phyloP scores from a whole-genome alignment of 108 stramenopile species.

The Phaeodactylum tricornutum region DNA sequence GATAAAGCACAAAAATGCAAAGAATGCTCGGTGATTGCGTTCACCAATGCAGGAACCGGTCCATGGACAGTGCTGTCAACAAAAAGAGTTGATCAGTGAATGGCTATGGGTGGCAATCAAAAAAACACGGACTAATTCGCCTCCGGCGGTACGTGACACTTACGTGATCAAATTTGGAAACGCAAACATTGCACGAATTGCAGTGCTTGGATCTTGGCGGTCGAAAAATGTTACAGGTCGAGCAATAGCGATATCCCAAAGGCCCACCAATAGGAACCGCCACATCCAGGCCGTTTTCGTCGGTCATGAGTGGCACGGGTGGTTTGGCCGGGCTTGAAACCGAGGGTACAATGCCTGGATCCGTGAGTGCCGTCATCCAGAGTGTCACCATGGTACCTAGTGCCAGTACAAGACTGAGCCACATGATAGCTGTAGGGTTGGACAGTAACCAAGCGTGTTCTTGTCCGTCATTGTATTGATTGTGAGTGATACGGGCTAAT shows the following conservation, averaged over 20 bases:
- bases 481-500: conserved; percentile 4
- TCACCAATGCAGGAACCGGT: conserved; percentile 93
- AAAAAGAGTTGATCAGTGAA: too few species aligned
- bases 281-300: too few species aligned
- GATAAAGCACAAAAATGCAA: conserved; percentile 61
- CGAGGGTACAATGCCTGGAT: conserved; percentile 78
- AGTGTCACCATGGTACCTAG: conserved; percentile 32
- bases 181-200: conserved; percentile 89
- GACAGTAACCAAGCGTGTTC: not conserved
- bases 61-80: conserved; percentile 97
- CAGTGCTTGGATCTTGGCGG: conserved; percentile 93
- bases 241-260: conserved; percentile 76
- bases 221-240: conserved; percentile 80
- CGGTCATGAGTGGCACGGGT: conserved; percentile 30
- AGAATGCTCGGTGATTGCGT: conserved; percentile 84
- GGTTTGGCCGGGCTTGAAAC: conserved; percentile 57
- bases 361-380: conserved; percentile 66
- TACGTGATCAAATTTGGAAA: conserved; percentile 91
- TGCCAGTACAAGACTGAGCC: conserved; percentile 22
- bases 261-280: conserved; percentile 61
- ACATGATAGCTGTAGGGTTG: conserved; percentile 12
- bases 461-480: not conserved
- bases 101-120: too few species aligned
- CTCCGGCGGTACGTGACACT: too few species aligned
- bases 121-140: too few species aligned